Evolutionary conservation across 108 stramenopile genomes (phyloP), one percentile per base, ranked within the genome.

Genomic region (Phaeodactylum tricornutum): DNA sequence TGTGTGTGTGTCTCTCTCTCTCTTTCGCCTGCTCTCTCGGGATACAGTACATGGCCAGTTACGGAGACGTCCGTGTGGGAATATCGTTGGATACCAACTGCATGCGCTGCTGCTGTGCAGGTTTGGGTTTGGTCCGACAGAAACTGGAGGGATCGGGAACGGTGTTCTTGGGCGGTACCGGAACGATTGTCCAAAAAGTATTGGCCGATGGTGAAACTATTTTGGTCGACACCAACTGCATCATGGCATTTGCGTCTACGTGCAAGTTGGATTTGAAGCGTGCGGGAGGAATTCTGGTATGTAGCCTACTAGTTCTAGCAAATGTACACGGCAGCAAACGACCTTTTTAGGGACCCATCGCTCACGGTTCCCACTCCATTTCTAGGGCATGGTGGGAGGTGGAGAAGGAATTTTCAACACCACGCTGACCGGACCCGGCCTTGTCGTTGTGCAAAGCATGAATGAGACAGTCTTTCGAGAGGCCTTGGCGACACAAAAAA

Each of bases 391-490:
- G 38, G 39, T 92, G 28, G 83, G 87, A 48, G 89, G 86, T n/a
- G 86, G 86, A 14, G 83, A 87, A 33, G 89, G 89, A 31, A 64
- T 92, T 43, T 92, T 92, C 59, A 75, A 87, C 35, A 74, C 89
- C 0, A 83, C 78, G 3, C 38, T 92, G 26, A 84, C 81, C 1
- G 89, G 89, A 34, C 88, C 88, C 0, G 88, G 88, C 4, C 57
- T 69, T 20, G 82, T 76, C n/a, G 68, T 79, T 56, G 62, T 86
- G 1, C 84, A 87, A 38, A 68, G 76, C 29, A 74, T 79, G 77
- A 72, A 72, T 42, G 45, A 49, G 41, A 9, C 12, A 9, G 19
- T 48, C 29, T 55, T 72, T 28, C 23, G 55, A 11, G 44, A 66
- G 7, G 46, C 59, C 7, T 43, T 72, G 45, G 64, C 59, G 20